These are phyloP conservation scores for Candida mesenterica DNA, from an alignment of 1,139 yeast species.

Conservation along the genomic window DNA sequence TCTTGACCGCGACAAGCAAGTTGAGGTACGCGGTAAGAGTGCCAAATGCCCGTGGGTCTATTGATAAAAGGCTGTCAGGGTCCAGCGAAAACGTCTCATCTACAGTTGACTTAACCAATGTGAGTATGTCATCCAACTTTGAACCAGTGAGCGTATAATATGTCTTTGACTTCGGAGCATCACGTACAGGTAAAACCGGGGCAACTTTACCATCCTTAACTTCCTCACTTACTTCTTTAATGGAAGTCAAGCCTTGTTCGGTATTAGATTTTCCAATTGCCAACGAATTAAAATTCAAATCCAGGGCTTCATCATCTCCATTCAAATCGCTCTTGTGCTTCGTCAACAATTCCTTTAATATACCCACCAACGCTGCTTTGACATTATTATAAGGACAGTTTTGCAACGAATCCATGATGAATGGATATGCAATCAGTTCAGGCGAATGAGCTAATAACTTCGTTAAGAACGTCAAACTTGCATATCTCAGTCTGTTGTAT, in stretches of 20 bases:
- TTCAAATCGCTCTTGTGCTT: neutral
- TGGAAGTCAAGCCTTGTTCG: no score
- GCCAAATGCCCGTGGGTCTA: conserved; percentile 34
- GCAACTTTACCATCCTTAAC: no score
- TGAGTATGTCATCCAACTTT: conserved; percentile 39
- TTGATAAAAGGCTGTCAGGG: conserved; percentile 9
- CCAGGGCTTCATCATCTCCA: no score
- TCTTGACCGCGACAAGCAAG: conserved; percentile 47
- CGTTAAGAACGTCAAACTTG: conserved; percentile 49
- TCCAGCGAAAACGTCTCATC: conserved; percentile 28
- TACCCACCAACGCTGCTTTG: conserved; percentile 58
- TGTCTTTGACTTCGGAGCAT: conserved; percentile 15
- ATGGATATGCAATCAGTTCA: conserved; percentile 56
- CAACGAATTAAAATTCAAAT: no score
- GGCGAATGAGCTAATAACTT: conserved; percentile 55
- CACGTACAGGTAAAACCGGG: conserved; percentile 25
- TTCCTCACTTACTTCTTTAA: no score
- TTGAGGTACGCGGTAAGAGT: conserved; percentile 55
- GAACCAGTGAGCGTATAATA: conserved; percentile 38
- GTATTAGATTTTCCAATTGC: no score
- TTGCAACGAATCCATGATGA: conserved; percentile 61
- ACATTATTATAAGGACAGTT: conserved; percentile 67
- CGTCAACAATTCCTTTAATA: conserved; percentile 60
- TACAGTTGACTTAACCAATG: conserved; percentile 33
- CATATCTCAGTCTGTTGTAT: conserved; percentile 23